A percentile compares a stretch with the other conserved stretches of the same genome.
Evolutionary conservation across 345 rosid species (phyloP).

Genomic region (Xanthoceras sorbifolium): DNA sequence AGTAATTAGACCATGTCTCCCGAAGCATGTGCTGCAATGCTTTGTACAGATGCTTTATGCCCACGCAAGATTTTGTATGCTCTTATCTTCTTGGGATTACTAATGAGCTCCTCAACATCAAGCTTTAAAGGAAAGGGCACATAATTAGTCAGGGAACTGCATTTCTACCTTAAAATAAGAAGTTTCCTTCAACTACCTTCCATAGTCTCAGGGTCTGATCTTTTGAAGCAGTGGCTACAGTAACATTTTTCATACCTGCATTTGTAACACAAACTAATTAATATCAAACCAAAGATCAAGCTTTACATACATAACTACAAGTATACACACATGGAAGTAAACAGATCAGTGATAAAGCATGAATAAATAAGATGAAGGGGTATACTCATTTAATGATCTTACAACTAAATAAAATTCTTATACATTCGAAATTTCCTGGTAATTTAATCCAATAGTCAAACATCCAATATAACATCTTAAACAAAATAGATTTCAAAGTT

Average conservation of each 20-base stretch:
- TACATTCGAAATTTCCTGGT: not conserved
- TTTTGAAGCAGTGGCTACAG: slow-evolving; percentile 88
- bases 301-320: not conserved
- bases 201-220: slow-evolving; percentile 87
- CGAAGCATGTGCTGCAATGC: slow-evolving; percentile 63
- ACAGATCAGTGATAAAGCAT: not conserved
- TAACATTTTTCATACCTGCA: slow-evolving; percentile 52
- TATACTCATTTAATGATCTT: too few relatives aligned
- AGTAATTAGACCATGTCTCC: slow-evolving; percentile 66
- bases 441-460: not conserved
- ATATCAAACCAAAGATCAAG: slow-evolving; percentile 4
- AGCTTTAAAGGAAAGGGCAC: slow-evolving; percentile 43
- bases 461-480: not conserved
- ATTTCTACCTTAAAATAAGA: slow-evolving; percentile 11
- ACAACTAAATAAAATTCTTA: too few relatives aligned
- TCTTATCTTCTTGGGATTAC: slow-evolving; percentile 49
- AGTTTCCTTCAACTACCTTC: slow-evolving; percentile 63
- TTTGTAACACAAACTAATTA: not conserved
- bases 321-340: not conserved
- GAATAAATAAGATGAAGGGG: not conserved
- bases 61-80: slow-evolving; percentile 82
- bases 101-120: slow-evolving; percentile 41
- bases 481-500: not conserved
- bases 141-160: slow-evolving; percentile 14
- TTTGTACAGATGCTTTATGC: slow-evolving; percentile 85